Evolutionary conservation across 352 stramenopile genomes (phyloP).

Genomic region (Globisporangium carolinianum): DNA sequence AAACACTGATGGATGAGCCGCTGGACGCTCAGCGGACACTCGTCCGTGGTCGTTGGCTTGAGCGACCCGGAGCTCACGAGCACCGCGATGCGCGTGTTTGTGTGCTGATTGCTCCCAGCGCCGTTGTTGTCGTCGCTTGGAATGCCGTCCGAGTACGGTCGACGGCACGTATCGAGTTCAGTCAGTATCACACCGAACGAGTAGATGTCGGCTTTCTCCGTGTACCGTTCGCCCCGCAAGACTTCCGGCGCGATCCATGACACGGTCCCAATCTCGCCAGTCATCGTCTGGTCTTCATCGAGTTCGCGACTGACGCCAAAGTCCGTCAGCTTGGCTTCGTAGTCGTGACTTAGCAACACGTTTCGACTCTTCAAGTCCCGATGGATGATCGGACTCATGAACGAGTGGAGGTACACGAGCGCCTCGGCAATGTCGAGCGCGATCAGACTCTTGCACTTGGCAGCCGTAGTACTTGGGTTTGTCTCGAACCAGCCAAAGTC

Average conservation of each 20-base stretch:
- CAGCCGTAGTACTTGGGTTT: neutral
- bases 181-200: slow-evolving; percentile 29
- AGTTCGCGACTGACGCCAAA: slow-evolving; percentile 20
- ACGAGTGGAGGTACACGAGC: slow-evolving; percentile 47
- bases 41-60: slow-evolving; percentile 30
- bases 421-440: slow-evolving; percentile 43
- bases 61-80: slow-evolving; percentile 41
- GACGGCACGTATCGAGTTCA: slow-evolving; percentile 32
- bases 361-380: neutral
- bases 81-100: slow-evolving; percentile 37
- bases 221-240: slow-evolving; percentile 21
- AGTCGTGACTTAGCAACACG: slow-evolving; percentile 3
- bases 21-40: slow-evolving; percentile 44
- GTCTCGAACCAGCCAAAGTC: slow-evolving; percentile 14
- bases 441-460: slow-evolving; percentile 27
- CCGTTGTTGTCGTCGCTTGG: slow-evolving; percentile 8
- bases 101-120: slow-evolving; percentile 13
- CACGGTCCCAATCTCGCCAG: slow-evolving; percentile 29
- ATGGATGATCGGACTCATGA: slow-evolving; percentile 19
- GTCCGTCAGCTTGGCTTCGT: slow-evolving; percentile 19
- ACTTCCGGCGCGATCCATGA: slow-evolving; percentile 28
- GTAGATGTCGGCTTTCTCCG: slow-evolving; percentile 22
- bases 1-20: slow-evolving; percentile 47
- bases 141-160: slow-evolving; percentile 17
- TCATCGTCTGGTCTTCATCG: slow-evolving; percentile 25